phyloP scores from a whole-genome alignment of 768 basidiomycete species.

The Trametes punicea region DNA sequence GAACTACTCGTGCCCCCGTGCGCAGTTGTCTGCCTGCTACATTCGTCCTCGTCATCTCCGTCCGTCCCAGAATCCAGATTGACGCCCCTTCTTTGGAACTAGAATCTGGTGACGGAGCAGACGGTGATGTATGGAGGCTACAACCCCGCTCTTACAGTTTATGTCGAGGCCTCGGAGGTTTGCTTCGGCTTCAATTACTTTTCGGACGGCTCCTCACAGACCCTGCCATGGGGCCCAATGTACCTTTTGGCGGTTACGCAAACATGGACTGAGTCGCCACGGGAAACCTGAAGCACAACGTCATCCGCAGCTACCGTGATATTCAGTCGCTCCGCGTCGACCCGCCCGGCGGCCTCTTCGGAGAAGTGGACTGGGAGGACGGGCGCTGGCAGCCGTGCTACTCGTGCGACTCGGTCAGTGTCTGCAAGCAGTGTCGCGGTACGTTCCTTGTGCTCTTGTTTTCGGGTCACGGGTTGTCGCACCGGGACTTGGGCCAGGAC shows the following conservation, averaged over 20 bases:
- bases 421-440: constrained; percentile 42
- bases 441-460: too few relatives aligned
- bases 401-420: constrained; percentile 35
- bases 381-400: constrained; percentile 42
- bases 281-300: constrained; percentile 25
- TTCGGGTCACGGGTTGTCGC: background rate
- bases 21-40: constrained; percentile 33
- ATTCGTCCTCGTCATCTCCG: constrained; percentile 24
- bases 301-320: constrained; percentile 35
- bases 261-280: constrained; percentile 37
- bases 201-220: constrained; percentile 38
- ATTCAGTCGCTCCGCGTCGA: constrained; percentile 40
- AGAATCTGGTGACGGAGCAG: constrained; percentile 36
- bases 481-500: background rate
- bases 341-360: constrained; percentile 35
- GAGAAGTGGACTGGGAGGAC: constrained; percentile 36
- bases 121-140: constrained; percentile 41
- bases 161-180: background rate
- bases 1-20: constrained; percentile 34
- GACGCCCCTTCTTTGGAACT: background rate
- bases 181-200: constrained; percentile 37
- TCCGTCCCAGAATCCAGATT: background rate
- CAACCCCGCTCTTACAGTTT: constrained; percentile 27
- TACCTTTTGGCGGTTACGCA: constrained; percentile 41
- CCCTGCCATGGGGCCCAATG: constrained; percentile 34